These are phyloP conservation scores for Dendrobium nobile DNA, from an alignment of 106 monocot species.

Conservation along the genomic window DNA sequence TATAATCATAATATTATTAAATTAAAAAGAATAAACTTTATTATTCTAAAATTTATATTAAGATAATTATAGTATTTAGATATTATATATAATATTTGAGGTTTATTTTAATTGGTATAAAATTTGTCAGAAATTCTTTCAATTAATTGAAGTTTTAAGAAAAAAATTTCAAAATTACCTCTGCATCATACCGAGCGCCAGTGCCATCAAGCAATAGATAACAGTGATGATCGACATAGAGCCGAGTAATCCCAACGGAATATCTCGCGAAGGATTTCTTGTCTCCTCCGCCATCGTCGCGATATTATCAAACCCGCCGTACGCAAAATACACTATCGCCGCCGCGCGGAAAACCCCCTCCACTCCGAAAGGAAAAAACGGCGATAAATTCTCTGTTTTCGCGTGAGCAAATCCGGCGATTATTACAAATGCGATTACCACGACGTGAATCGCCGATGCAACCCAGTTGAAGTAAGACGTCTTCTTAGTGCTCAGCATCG, in stretches of 20 bases:
- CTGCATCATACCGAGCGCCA: constrained; percentile 64
- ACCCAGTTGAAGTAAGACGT: constrained; percentile 63
- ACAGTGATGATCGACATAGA: constrained; percentile 63
- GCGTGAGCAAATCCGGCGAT: constrained; percentile 41
- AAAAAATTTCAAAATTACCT: not conserved
- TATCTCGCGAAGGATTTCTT: constrained; percentile 62
- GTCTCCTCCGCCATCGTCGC: constrained; percentile 86
- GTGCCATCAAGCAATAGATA: constrained; percentile 73
- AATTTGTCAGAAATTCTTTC: no score
- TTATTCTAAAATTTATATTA: no score
- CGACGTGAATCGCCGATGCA: constrained; percentile 27
- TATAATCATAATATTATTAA: no score
- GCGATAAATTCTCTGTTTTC: constrained; percentile 33
- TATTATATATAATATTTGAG: no score
- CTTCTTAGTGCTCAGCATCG: constrained; percentile 30
- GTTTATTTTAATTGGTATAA: no score
- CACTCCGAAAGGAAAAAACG: constrained; percentile 67
- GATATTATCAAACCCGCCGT: constrained; percentile 70
- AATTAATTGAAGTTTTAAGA: no score
- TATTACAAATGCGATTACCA: constrained; percentile 56
- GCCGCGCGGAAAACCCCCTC: constrained; percentile 56
- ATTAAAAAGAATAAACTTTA: no score
- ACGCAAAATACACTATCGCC: constrained; percentile 63
- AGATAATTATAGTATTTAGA: no score
- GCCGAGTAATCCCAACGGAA: constrained; percentile 65